These are phyloP conservation scores for Cymbopogon citratus DNA, from an alignment of 176 grass and related monocot species.

Conservation along the genomic window DNA sequence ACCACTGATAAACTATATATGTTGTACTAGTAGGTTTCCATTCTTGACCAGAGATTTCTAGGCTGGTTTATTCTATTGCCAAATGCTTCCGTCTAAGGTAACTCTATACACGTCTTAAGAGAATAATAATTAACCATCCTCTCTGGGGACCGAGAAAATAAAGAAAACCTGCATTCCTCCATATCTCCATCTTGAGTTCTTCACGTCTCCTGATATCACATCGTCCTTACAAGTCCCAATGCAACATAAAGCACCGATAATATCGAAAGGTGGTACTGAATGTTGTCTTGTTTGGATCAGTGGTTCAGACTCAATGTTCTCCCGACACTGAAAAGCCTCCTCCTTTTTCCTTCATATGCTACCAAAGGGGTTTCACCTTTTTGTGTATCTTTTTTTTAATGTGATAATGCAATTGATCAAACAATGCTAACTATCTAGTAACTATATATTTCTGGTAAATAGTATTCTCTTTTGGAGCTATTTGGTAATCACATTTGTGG, in stretches of 20 bases:
- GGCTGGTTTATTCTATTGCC: not conserved
- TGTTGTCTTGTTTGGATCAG: not conserved
- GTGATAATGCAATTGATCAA: not conserved
- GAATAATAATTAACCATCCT: too few relatives aligned
- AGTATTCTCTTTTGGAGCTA: too few relatives aligned
- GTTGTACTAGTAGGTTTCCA: constrained; percentile 17
- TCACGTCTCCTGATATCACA: not conserved
- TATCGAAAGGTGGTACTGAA: not conserved
- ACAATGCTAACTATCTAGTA: not conserved
- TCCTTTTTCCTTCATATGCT: not conserved
- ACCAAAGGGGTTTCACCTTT: constrained; percentile 19
- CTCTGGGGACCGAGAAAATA: too few relatives aligned
- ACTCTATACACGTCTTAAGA: too few relatives aligned
- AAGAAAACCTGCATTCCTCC: not conserved
- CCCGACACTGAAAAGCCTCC: not conserved
- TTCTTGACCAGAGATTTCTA: constrained; percentile 33
- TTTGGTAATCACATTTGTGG: too few relatives aligned
- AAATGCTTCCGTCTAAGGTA: constrained; percentile 2
- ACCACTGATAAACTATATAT: constrained; percentile 3
- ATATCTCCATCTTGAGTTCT: not conserved
- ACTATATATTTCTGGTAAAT: too few relatives aligned
- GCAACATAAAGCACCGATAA: not conserved
- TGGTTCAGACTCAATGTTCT: constrained; percentile 22
- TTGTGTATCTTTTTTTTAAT: not conserved
- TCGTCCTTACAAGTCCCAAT: not conserved